Evolutionary conservation across 208 protist genomes (phyloP).

Genomic region (Leishmania turanica): DNA sequence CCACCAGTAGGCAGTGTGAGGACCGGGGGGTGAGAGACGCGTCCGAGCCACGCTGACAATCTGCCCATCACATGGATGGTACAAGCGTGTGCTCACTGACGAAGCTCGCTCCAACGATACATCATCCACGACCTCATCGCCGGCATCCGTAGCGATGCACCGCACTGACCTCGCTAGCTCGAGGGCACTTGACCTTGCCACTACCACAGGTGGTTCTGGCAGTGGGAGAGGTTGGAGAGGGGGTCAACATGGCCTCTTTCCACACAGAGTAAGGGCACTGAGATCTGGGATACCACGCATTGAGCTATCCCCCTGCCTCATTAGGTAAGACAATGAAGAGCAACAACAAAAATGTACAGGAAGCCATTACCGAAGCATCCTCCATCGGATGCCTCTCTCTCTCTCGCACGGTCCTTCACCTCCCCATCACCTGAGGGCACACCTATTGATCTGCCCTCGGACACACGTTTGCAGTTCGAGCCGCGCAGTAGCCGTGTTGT

Average conservation of each 20-base stretch:
- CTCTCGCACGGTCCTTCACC: neutral
- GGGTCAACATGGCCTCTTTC: neutral
- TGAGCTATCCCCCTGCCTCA: neutral
- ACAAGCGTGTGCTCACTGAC: neutral
- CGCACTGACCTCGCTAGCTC: neutral
- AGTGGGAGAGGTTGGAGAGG: neutral
- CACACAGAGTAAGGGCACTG: neutral
- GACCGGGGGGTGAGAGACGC: neutral
- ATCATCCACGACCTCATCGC: neutral
- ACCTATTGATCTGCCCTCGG: neutral
- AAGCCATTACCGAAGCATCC: neutral
- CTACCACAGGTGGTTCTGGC: neutral
- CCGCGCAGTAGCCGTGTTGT: neutral
- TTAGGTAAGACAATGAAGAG: neutral
- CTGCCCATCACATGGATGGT: neutral
- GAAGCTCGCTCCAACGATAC: neutral
- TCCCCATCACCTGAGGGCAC: neutral
- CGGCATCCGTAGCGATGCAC: neutral
- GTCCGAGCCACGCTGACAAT: neutral
- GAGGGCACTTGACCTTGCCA: neutral
- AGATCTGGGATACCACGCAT: neutral
- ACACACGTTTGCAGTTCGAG: neutral
- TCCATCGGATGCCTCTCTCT: neutral
- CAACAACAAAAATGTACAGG: neutral
- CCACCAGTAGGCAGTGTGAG: neutral